phyloP scores from a whole-genome alignment of 78 protist species.

The Dictyostelium firmibasis region DNA sequence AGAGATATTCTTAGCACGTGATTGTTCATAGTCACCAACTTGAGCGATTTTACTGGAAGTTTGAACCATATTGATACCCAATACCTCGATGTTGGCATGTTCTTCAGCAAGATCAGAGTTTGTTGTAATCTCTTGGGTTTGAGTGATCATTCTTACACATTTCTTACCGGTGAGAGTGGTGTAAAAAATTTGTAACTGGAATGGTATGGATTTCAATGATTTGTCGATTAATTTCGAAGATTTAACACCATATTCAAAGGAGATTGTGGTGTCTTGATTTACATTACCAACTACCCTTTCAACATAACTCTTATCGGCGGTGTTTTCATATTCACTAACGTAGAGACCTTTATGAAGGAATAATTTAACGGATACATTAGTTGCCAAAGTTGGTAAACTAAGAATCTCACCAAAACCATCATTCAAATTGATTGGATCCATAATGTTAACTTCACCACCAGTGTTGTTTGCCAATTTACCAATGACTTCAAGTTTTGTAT shows the following conservation, averaged over 20 bases:
- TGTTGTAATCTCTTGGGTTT: slow-evolving; percentile 47
- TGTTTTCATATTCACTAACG: slow-evolving; percentile 1
- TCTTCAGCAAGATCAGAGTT: slow-evolving; percentile 27
- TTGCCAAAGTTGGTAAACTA: slow-evolving; percentile 73
- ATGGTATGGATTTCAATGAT: slow-evolving; percentile 30
- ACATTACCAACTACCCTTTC: slow-evolving; percentile 46
- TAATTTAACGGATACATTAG: slow-evolving; percentile 56
- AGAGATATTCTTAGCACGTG: slow-evolving; percentile 4
- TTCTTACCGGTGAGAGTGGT: slow-evolving; percentile 73
- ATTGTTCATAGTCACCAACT: slow-evolving; percentile 38
- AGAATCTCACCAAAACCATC: slow-evolving; percentile 34
- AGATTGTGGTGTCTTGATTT: slow-evolving; percentile 40
- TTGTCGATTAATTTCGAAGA: background rate
- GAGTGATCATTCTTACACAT: slow-evolving; percentile 77
- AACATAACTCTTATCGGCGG: background rate
- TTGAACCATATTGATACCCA: slow-evolving; percentile 57
- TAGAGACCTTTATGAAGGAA: slow-evolving; percentile 31
- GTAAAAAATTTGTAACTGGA: slow-evolving; percentile 83
- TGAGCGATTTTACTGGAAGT: background rate
- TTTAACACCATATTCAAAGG: slow-evolving; percentile 64
- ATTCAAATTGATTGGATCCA: slow-evolving; percentile 79
- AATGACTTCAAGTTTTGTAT: slow-evolving; percentile 37
- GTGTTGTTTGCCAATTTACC: slow-evolving; percentile 64
- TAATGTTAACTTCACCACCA: slow-evolving; percentile 65
- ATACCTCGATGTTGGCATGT: slow-evolving; percentile 42